Evolutionary conservation across 2,329 filamentous ascomycete species (phyloP), one percentile per base, ranked within the genome.

Genomic region (Fusarium sp.): DNA sequence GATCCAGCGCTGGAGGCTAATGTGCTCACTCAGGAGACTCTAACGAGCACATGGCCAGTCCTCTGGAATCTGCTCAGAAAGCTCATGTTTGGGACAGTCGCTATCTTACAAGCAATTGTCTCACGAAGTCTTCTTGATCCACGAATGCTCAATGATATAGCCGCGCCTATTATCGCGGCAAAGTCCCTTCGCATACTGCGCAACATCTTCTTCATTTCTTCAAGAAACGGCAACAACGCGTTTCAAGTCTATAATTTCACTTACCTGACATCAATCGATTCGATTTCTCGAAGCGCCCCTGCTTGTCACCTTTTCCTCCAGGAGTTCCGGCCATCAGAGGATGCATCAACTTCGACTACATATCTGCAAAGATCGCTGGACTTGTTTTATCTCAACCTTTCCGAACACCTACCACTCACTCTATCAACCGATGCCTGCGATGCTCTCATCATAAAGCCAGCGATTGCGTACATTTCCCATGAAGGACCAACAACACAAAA

Each of bases 201-300:
- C 30, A 91, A 92, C 73, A 81, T 97, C 20, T 93, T 90, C 79
- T 97, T 97, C 77, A 88, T 97, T 65, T 93, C 92, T 1, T 90
- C 89, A 15, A 86, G 92, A 38, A 86, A 92, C 57, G 90, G 91
- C 20, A 89, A 91, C 57, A 88, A 86, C 64, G 86, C 88, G 2
- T 97, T 97, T 73, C 92, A 94, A 55, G 91, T 93, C 60, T 95
- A 97, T 78, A 89, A 87, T 3, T 97, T 97, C 75, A 90, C 93
- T 28, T 93, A 94, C 73, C 85, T 97, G 23, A 89, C 92, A 1
- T 90, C 93, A 5, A 88, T 97, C 67, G 94, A 97, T 77, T 89
- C 94, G 38, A 85, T 97, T 7, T 85, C 91, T 10, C 87, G 89
- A n/a, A 91, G 92, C 71, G 86, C 91, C 0, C 81, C 83, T 12